Base-by-base conservation (phyloP, 2,329 filamentous ascomycete genomes). In the Colletotrichum agaves region DNA sequence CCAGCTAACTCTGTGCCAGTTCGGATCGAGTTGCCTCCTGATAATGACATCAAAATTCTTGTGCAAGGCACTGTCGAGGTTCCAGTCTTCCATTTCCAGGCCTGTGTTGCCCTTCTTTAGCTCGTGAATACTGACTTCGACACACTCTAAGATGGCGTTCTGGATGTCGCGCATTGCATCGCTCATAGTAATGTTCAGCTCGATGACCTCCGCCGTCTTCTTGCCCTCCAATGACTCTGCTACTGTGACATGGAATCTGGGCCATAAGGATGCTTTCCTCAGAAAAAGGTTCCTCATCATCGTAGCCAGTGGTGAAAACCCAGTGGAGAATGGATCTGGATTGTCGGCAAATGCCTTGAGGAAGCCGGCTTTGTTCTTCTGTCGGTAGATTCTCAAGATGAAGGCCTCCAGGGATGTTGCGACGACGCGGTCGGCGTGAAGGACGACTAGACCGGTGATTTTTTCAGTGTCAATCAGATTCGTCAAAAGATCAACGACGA, bases 61-160 rank as follows among this genome's bases (percentile, higher is more conserved):
- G 72, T 98, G 91, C 69, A 98, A 81, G 39, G 95, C 95, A 75
- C 93, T 98, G 78, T 98, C 95, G 17, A 97, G 84, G 56, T 93
- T 98, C 95, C 95, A 98, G 75, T 98, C 94, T 67, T 97, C 94
- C 89, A 98, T 94, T 73, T 98, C 95, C 6, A 99, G 83, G 2
- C 94, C 94, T 1, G 90, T 87, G 75, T 98, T 98, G 17, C 89
- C 88, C 80, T 97, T 98, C 77, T 95, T 97, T 47, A 99, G 85
- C 79, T 99, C 96, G 62, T 92, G 89, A 71, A 99, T 96, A 76
- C 94, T 97, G 72, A 93, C 91, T 78, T 98, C 95, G 17, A 99
- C 94, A 76, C 96, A 99, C 76, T 98, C 95, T 79, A 99, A 88
- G 67, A 98, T 91, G 27, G 96, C 94, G 71, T 93, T 95, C 75